phyloP scores from a whole-genome alignment of 2,329 filamentous ascomycete species.

The Trichoderma sp. region DNA sequence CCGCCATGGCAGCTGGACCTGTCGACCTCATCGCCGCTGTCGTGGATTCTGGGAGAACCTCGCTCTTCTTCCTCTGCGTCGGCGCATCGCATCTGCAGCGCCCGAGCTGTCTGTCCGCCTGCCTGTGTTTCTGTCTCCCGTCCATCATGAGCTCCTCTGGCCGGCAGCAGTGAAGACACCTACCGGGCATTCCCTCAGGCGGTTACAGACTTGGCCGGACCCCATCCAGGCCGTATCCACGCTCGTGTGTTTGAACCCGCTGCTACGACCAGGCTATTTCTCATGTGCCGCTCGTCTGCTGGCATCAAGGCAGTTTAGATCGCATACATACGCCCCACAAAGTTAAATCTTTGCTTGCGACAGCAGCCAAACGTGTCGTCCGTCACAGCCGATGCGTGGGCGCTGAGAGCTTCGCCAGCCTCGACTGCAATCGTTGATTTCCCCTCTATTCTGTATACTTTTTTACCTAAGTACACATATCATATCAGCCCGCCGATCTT shows the following conservation, averaged over 20 bases:
- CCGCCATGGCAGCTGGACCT: conserved; percentile 19
- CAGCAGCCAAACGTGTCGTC: background rate
- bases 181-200: too few relatives aligned
- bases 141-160: background rate
- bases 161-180: conserved; percentile 6
- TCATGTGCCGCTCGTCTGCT: background rate
- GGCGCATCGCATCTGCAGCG: background rate
- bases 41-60: background rate
- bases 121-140: too few relatives aligned
- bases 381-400: background rate
- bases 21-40: conserved; percentile 23
- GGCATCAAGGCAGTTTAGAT: conserved; percentile 5
- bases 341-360: background rate
- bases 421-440: background rate
- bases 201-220: background rate
- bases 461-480: too few relatives aligned
- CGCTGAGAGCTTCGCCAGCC: background rate
- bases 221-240: conserved; percentile 5
- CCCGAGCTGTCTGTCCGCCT: background rate
- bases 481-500: background rate
- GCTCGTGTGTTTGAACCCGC: background rate
- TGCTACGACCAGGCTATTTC: background rate
- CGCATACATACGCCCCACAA: conserved; percentile 12
- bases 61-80: conserved; percentile 5
- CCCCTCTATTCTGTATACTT: background rate